Conservation (phyloP, 78 protist species). For the Dictyostelium brefeldianum region DNA sequence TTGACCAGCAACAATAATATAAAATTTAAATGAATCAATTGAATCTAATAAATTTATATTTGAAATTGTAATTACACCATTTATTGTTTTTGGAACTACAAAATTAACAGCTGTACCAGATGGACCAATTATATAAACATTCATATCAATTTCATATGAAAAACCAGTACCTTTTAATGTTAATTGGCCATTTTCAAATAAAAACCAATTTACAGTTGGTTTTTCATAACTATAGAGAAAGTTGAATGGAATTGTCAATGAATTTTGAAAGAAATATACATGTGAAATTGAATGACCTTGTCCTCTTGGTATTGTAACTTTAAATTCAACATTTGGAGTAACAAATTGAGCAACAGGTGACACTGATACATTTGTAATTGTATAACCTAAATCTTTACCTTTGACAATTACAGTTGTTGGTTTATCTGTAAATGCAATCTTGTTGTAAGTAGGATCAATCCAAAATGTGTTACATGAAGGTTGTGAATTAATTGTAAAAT, state of each 20-base stretch:
- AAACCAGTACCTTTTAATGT: background rate
- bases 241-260: background rate
- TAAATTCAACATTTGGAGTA: background rate
- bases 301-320: background rate
- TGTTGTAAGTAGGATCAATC: background rate
- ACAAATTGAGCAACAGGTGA: background rate
- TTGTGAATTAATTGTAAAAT: background rate
- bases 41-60: too few relatives aligned
- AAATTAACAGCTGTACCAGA: too few relatives aligned
- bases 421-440: background rate
- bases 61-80: background rate
- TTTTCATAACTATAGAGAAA: background rate
- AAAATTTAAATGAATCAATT: background rate
- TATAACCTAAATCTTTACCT: background rate
- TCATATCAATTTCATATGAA: background rate
- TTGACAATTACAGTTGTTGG: background rate
- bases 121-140: background rate
- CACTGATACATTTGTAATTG: background rate
- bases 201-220: background rate
- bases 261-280: background rate
- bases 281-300: background rate
- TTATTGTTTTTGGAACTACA: background rate
- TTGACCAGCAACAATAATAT: background rate
- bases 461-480: background rate
- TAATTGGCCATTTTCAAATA: background rate